A percentile compares a stretch with the other conserved stretches of the same genome.
Conservation (phyloP, 805 yeast genomes). For the Candida tammaniensis region DNA sequence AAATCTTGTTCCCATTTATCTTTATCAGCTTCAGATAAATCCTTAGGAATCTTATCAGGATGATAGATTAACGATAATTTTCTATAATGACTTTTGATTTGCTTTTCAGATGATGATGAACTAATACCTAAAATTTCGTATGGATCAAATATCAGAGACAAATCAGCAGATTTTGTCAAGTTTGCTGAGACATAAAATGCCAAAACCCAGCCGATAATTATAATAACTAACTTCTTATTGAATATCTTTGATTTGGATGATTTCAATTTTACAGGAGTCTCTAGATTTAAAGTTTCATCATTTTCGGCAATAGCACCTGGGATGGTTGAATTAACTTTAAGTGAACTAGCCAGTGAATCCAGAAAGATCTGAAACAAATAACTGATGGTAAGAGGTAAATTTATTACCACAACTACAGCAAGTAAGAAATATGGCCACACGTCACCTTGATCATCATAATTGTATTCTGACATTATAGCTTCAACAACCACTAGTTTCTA, state of each 20-base stretch:
- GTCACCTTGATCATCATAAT: conserved; percentile 84
- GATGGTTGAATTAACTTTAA: conserved; percentile 20
- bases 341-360: conserved; percentile 15
- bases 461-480: conserved; percentile 52
- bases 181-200: conserved; percentile 40
- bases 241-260: conserved; percentile 25
- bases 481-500: too few relatives aligned
- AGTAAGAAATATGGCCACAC: conserved; percentile 91
- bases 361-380: conserved; percentile 23
- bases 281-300: conserved; percentile 35
- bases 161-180: conserved; percentile 44
- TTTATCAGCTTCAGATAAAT: conserved; percentile 54
- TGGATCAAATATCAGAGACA: conserved; percentile 73
- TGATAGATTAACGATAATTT: conserved; percentile 85
- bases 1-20: conserved; percentile 67
- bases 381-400: conserved; percentile 60
- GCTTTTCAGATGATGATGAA: conserved; percentile 65
- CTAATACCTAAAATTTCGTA: conserved; percentile 79
- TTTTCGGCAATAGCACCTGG: conserved; percentile 30
- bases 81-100: conserved; percentile 78
- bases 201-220: conserved; percentile 60
- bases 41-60: conserved; percentile 84
- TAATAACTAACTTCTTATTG: conserved; percentile 31
- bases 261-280: conserved; percentile 25
- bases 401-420: conserved; percentile 64